Evolutionary conservation across 768 basidiomycete species (phyloP).

Genomic region (Naematelia encephala): DNA sequence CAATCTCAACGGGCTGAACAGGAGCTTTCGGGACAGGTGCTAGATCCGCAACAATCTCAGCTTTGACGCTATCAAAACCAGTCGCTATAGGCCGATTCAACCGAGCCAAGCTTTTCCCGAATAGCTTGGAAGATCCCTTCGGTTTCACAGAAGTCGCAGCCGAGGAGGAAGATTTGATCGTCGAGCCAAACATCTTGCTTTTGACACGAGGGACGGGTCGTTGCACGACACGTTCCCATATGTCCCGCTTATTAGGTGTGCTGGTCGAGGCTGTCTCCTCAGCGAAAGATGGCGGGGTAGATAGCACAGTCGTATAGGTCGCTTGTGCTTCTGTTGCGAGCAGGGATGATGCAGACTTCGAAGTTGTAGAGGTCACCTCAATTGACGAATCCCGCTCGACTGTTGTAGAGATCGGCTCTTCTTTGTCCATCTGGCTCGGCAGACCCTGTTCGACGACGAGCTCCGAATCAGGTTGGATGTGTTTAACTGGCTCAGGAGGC

Average conservation of each 20-base stretch:
- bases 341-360: too few species aligned
- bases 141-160: not conserved
- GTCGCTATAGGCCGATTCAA: not conserved
- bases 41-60: not conserved
- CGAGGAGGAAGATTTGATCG: slow-evolving; percentile 15
- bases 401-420: too few species aligned
- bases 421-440: too few species aligned
- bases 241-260: not conserved
- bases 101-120: slow-evolving; percentile 1
- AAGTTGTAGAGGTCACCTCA: too few species aligned
- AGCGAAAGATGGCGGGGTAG: too few species aligned
- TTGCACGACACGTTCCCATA: not conserved
- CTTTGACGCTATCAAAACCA: not conserved
- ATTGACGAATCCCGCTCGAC: too few species aligned
- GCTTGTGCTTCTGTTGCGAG: too few species aligned
- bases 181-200: slow-evolving; percentile 38
- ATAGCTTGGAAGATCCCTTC: not conserved
- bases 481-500: not conserved
- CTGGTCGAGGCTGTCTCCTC: not conserved
- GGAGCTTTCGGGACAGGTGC: not conserved
- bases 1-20: not conserved
- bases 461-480: too few species aligned
- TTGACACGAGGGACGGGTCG: slow-evolving; percentile 11
- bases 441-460: too few species aligned
- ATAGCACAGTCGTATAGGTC: too few species aligned